Evolutionary conservation across 2,329 filamentous ascomycete species (phyloP).

Genomic region (Talaromyces sp.): DNA sequence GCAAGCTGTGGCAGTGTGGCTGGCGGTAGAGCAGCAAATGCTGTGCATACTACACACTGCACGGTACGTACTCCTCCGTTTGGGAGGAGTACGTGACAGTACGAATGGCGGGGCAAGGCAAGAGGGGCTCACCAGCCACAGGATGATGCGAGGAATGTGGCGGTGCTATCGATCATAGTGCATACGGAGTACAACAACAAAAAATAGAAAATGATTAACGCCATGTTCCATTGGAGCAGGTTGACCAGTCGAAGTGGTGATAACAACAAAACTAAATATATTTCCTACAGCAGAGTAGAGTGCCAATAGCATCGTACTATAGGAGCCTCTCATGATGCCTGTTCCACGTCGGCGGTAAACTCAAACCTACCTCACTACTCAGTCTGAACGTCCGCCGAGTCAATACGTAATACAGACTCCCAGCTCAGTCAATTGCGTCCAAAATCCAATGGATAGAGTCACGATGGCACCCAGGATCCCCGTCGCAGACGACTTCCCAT

Average conservation of each 20-base stretch:
- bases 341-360: not conserved
- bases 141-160: not conserved
- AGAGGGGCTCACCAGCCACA: not conserved
- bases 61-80: too few relatives aligned
- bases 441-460: not conserved
- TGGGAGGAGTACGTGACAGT: too few relatives aligned
- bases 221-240: not conserved
- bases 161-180: not conserved
- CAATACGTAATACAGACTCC: not conserved
- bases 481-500: conserved; percentile 46
- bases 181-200: not conserved
- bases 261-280: too few relatives aligned
- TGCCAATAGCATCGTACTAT: not conserved
- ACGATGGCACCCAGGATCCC: conserved; percentile 38
- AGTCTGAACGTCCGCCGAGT: not conserved
- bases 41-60: too few relatives aligned
- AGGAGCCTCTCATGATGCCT: not conserved
- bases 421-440: not conserved
- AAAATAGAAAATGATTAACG: not conserved
- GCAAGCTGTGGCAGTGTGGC: too few relatives aligned
- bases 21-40: too few relatives aligned
- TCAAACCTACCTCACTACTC: not conserved
- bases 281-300: not conserved
- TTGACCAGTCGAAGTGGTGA: not conserved
- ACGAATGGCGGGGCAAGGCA: not conserved